These are phyloP conservation scores for Xylaria hypoxylon DNA, from an alignment of 2,329 filamentous ascomycete species.

Conservation along the genomic window DNA sequence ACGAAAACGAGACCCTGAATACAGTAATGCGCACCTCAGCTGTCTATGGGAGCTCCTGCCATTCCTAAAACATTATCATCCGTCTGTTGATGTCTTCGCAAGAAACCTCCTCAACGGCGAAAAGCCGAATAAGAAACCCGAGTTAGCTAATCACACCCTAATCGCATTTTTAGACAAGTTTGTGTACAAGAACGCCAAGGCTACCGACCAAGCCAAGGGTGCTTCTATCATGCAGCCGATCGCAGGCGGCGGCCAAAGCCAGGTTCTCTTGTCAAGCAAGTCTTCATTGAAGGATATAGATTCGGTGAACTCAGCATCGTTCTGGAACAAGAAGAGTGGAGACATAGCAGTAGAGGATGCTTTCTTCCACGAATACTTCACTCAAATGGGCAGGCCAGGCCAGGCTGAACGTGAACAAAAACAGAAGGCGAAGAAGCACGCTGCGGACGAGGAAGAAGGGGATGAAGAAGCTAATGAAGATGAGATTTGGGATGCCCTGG, in stretches of 20 bases:
- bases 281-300: constrained; percentile 52
- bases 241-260: constrained; percentile 63
- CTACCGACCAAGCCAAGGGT: constrained; percentile 74
- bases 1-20: constrained; percentile 89
- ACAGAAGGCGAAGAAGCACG: constrained; percentile 50
- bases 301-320: constrained; percentile 83
- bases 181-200: constrained; percentile 94
- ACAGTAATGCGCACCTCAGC: constrained; percentile 91
- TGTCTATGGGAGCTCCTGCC: constrained; percentile 95
- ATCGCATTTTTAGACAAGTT: constrained; percentile 98
- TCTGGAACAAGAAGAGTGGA: constrained; percentile 91
- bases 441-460: constrained; percentile 43
- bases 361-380: constrained; percentile 99
- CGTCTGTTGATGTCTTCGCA: constrained; percentile 89
- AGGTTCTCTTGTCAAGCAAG: constrained; percentile 67
- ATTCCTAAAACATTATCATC: constrained; percentile 86
- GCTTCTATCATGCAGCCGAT: constrained; percentile 97
- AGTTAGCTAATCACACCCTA: constrained; percentile 88
- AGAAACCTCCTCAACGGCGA: constrained; percentile 75
- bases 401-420: constrained; percentile 68
- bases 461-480: constrained; percentile 75
- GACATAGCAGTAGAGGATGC: constrained; percentile 91
- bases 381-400: constrained; percentile 72
- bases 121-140: constrained; percentile 85
- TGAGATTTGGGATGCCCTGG: constrained; percentile 92